Evolutionary conservation across 257 asterid genomes (phyloP), one percentile per base, ranked within the genome.

Genomic region (Osmanthus fragrans): DNA sequence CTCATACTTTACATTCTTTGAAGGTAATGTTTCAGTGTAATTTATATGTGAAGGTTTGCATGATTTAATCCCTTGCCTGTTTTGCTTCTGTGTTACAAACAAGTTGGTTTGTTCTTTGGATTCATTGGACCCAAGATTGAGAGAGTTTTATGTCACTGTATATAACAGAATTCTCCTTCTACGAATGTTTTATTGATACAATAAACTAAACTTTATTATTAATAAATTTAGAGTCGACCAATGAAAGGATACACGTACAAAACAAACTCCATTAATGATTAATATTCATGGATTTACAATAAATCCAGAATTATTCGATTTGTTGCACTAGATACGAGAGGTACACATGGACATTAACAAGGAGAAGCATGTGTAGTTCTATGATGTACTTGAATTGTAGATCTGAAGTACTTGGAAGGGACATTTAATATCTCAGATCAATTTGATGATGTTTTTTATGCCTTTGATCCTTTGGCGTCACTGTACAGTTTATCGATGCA

Each of bases 401-500:
- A 56, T 7, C 1, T 56, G 29, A 29, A n/a, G 65, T 56, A n/a
- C 65, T n/a, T 56, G 58, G 58, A 51, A 73, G 56, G 25, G 58
- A 34, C 45, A 29, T 49, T 30, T 51, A 34, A 40, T 36, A 30
- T 47, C 67, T 74, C 49, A 32, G 19, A 12, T 36, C 5, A 11
- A 8, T 7, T 32, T 8, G 36, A 74, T 30, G 66, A 18, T 60
- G 76, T 36, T 54, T 36, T 68, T 65, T 77, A 87, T 15, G 82
- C 80, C 81, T 89, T 84, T 60, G 73, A 54, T 27, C 81, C 89
- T 68, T 94, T 92, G 21, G 90, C 94, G 85, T 88, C 96, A 72
- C 51, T 85, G 84, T 92, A 94, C 73, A 94, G 78, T 84, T 84
- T 85, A 85, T 91, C 97, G 30, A 94, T 70, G 82, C 86, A 72